Conservation (phyloP, 75 land plant species). For the Selaginella tamariscina region DNA sequence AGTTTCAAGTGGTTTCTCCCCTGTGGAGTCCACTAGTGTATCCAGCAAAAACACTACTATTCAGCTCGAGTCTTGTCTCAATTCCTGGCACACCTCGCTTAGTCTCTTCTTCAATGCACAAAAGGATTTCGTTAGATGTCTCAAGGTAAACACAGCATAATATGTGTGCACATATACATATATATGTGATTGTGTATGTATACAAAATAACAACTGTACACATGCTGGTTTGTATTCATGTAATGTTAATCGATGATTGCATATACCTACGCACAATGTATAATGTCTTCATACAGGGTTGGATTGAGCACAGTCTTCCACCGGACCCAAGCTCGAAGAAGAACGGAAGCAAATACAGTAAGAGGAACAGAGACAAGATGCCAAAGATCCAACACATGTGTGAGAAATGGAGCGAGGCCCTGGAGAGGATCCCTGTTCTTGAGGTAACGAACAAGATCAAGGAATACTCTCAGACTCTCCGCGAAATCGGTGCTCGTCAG, state of each 20-base stretch:
- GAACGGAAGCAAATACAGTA: neutral
- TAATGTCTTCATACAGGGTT: too few species aligned
- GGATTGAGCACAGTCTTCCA: neutral
- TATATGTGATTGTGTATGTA: too few species aligned
- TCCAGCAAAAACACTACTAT: neutral
- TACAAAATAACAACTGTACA: too few species aligned
- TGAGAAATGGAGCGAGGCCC: neutral
- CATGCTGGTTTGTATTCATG: too few species aligned
- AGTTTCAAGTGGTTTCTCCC: neutral
- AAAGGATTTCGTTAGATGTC: neutral
- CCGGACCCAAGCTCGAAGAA: neutral
- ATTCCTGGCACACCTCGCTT: neutral
- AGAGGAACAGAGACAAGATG: neutral
- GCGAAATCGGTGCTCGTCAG: neutral
- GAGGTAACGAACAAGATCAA: neutral
- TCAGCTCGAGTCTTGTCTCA: neutral
- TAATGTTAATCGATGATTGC: too few species aligned
- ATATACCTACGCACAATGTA: too few species aligned
- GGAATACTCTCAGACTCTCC: neutral
- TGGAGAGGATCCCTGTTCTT: neutral
- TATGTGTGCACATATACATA: too few species aligned
- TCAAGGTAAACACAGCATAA: too few species aligned
- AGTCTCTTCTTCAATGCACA: neutral
- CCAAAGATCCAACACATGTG: slow-evolving; percentile 1
- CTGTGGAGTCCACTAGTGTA: neutral